These are phyloP conservation scores for Talaromyces sp. DNA, from an alignment of 2,329 filamentous ascomycete genomes.

Conservation along the genomic window DNA sequence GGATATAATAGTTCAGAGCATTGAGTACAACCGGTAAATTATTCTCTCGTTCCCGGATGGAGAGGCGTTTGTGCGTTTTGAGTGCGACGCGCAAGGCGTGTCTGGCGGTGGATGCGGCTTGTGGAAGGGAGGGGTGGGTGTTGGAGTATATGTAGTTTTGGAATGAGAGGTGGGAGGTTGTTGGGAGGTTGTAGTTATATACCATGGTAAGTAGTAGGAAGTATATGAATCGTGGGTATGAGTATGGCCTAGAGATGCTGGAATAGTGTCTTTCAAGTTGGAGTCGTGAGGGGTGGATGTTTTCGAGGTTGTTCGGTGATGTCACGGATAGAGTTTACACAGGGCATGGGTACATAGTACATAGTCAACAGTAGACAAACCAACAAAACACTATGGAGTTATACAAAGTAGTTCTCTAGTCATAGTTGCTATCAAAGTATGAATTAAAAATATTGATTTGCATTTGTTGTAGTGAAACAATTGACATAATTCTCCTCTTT, in stretches of 20 bases:
- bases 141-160: conserved; percentile 69
- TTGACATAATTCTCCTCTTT: no score
- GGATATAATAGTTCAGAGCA: conserved; percentile 70
- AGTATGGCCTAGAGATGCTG: background rate
- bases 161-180: conserved; percentile 81
- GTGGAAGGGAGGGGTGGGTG: conserved; percentile 83
- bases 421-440: no score
- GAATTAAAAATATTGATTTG: no score
- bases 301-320: conserved; percentile 14
- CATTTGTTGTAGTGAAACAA: no score
- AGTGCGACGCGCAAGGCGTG: conserved; percentile 76
- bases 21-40: conserved; percentile 66
- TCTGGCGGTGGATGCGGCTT: conserved; percentile 75
- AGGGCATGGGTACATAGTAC: no score
- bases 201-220: conserved; percentile 60
- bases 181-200: conserved; percentile 81
- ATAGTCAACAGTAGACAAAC: no score
- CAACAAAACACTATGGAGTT: no score
- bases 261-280: background rate
- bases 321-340: conserved; percentile 17
- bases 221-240: background rate
- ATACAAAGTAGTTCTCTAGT: no score
- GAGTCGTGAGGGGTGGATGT: background rate
- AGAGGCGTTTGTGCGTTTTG: conserved; percentile 85
- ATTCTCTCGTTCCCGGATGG: conserved; percentile 62